These are phyloP conservation scores for Penstemon barbatus DNA, from an alignment of 257 asterid genomes.

Conservation along the genomic window DNA sequence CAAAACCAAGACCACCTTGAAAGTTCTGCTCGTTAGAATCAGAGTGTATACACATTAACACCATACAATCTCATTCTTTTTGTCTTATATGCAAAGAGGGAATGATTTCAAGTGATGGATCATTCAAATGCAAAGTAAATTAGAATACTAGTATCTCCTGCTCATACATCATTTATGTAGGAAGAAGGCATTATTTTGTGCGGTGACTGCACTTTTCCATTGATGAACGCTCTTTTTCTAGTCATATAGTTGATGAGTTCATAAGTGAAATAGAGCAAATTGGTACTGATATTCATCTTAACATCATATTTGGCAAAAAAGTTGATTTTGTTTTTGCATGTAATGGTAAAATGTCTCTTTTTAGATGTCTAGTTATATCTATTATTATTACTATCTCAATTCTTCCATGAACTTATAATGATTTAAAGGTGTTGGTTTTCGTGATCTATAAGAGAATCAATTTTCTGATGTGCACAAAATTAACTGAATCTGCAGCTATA, in stretches of 20 bases:
- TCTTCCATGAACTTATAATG: background rate
- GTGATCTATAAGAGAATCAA: slow-evolving; percentile 14
- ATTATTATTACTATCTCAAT: background rate
- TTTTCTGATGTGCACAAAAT: slow-evolving; percentile 6
- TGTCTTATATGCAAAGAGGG: background rate
- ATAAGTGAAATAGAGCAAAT: background rate
- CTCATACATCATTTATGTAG: background rate
- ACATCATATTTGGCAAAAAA: slow-evolving; percentile 1
- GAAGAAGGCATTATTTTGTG: slow-evolving; percentile 14
- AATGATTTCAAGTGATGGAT: background rate
- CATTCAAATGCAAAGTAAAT: background rate
- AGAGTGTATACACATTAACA: no score
- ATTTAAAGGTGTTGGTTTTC: background rate
- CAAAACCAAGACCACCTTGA: background rate
- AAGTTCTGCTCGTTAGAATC: no score
- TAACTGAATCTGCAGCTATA: background rate
- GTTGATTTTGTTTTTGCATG: background rate
- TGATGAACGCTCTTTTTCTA: background rate
- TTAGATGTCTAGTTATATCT: slow-evolving; percentile 6
- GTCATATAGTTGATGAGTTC: background rate
- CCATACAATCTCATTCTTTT: background rate
- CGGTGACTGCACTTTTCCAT: background rate
- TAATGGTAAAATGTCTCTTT: background rate
- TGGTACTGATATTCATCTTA: background rate
- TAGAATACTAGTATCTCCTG: background rate